Base-by-base conservation (phyloP, 495 filamentous ascomycete species). In the Penicillium coffeae region DNA sequence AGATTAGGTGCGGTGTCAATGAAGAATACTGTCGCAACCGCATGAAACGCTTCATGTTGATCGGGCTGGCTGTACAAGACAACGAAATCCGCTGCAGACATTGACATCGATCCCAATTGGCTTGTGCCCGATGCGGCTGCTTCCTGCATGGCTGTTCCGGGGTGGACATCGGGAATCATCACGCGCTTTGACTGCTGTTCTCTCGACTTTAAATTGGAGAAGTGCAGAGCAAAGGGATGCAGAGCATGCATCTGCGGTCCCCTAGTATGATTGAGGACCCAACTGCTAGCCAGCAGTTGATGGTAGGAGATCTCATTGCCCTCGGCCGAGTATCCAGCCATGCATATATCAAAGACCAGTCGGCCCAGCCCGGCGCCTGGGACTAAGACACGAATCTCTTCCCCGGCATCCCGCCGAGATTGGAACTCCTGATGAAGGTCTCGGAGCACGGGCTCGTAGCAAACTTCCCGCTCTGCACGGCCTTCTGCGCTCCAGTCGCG, bases 271-370 rank as follows among this genome's bases (percentile, higher is more conserved):
- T 97, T 97, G 8, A 98, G 76, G 9, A 96, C 75, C 73, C 90
- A 95, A 21, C 84, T 87, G 47, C 86, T 89, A 10, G 89, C 90
- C 47, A 97, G 69, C 9, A 96, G 76, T 58, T 92, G 88, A 63
- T 97, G 93, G 55, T 92, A 96, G 13, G 89, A 94, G 52, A 97
- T 90, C 71, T 98, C 93, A 52, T 97, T 98, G 10, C 94, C 93
- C 62, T 97, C 89, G 1, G 81, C 77, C 0, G 75, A 63, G 66
- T 81, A 95, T 12, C 93, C 93, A 4, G 72, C 75, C n/a, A 68
- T 68, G 56, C 84, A 89, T 38, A 96, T 70, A 10, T 98, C 93
- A 56, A 92, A 89, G 3, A 95, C 87, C 8, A 96, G 69, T 3
- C 93, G 81, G 10, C 89, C 90, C 21, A 98, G 71, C 1, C 93